Base-by-base conservation (phyloP, 208 protist genomes). In the Crithidia sp. region DNA sequence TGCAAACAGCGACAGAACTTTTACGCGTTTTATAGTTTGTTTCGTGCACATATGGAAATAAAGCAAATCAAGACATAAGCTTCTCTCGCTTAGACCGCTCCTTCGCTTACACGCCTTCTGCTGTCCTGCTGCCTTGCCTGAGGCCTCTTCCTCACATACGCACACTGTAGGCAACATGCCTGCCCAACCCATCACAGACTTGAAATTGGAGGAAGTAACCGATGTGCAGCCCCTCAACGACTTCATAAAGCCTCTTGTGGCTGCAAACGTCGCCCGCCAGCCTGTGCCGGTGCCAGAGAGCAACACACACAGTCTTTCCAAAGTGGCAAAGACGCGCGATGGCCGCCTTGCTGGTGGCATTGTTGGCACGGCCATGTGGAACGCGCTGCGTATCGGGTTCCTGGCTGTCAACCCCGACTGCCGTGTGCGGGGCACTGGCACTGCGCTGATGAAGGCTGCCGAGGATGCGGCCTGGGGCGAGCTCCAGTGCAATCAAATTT, bases 391-490 rank as follows among this genome's bases (percentile, higher is more conserved):
- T 52, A 13, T 79, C 12, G 41, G 14, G 14, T 40, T 65, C n/a
- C 57, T 83, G 7, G 66, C 77, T 9, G 67, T 17, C 19, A 62
- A 69, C 60, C 63, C 71, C 2, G 61, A 77, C 43, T 69, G 62
- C 19, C 60, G 63, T 3, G 60, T 74, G 8, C 70, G 53, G n/a
- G 72, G 77, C n/a, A 66, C 73, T 7, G 71, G 76, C 13, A 74
- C 61, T 7, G n/a, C 64, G 37, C 52, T 70, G 41, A 49, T 76
- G 54, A 67, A 70, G 44, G 47, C 28, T 6, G 60, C 58, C 2
- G 67, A 82, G 59, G 17, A 71, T 16, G 12, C 67, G 12, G 71
- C 71, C 3, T 52, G 70, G 3, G 52, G 45, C 43, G 36, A 56
- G 44, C 39, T 56, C 4, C 28, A 8, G 12, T 85, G 81, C 65